phyloP scores from a whole-genome alignment of 129 eudicot species.

The Mikania micrantha region DNA sequence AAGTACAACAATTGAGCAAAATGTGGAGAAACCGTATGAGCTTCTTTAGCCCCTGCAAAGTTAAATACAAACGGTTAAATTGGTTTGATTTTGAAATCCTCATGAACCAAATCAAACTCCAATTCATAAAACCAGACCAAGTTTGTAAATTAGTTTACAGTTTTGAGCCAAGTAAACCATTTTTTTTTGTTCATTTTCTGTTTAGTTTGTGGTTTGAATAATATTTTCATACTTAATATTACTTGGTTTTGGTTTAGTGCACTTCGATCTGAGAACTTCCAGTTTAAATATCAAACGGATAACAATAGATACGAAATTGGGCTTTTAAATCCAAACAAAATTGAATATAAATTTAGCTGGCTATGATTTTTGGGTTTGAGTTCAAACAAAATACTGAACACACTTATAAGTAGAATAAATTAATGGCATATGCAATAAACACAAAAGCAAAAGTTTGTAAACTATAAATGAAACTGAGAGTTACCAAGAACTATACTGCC shows the following conservation, averaged over 20 bases:
- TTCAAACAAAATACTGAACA: background rate
- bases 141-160: background rate
- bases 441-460: background rate
- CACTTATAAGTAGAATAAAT: constrained; percentile 1
- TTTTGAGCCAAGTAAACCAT: background rate
- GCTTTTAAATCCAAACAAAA: background rate
- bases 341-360: background rate
- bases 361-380: background rate
- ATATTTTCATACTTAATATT: background rate
- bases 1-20: constrained; percentile 80
- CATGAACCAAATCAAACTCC: background rate
- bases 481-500: constrained; percentile 97
- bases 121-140: background rate
- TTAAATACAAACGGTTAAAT: background rate
- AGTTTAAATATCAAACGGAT: background rate
- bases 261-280: background rate
- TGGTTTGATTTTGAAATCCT: background rate
- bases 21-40: constrained; percentile 86
- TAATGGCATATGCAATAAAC: background rate
- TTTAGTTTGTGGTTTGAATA: background rate
- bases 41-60: constrained; percentile 94
- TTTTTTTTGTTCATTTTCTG: background rate
- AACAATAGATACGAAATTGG: background rate
- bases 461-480: background rate
- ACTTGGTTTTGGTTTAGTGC: background rate